These are phyloP conservation scores for Hypoxylon sp. DNA, from an alignment of 2,329 filamentous ascomycete species.

Conservation along the genomic window DNA sequence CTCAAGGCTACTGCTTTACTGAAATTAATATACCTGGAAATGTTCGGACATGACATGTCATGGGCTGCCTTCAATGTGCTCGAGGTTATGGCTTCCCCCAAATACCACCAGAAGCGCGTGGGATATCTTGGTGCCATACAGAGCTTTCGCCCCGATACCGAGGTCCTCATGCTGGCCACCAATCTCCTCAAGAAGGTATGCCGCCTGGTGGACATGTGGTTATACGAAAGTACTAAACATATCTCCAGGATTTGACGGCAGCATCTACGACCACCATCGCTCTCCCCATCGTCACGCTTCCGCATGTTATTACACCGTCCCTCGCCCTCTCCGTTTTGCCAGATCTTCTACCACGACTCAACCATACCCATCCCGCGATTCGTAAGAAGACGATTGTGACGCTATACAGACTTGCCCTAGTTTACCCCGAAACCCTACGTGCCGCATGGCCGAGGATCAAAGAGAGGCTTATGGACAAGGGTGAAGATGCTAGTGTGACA, in stretches of 20 bases:
- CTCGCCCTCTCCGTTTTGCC: slow-evolving; percentile 89
- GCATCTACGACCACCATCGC: slow-evolving; percentile 81
- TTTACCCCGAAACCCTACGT: slow-evolving; percentile 94
- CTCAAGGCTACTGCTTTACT: slow-evolving; percentile 95
- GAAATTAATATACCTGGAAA: slow-evolving; percentile 97
- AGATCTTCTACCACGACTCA: slow-evolving; percentile 86
- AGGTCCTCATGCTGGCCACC: slow-evolving; percentile 96
- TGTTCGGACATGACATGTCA: slow-evolving; percentile 99
- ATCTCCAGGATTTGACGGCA: slow-evolving; percentile 75
- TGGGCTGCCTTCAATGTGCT: slow-evolving; percentile 99
- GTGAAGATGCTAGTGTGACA: slow-evolving; percentile 92
- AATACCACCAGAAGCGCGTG: slow-evolving; percentile 94
- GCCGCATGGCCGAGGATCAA: slow-evolving; percentile 98
- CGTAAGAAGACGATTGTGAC: slow-evolving; percentile 97
- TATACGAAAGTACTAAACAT: slow-evolving; percentile 24
- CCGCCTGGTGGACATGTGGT: neutral
- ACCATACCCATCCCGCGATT: slow-evolving; percentile 85
- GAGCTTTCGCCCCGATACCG: slow-evolving; percentile 94
- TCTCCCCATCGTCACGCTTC: slow-evolving; percentile 88
- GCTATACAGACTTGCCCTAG: slow-evolving; percentile 89
- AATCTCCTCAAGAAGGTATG: slow-evolving; percentile 92
- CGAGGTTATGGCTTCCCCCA: slow-evolving; percentile 97
- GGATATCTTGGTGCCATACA: slow-evolving; percentile 96
- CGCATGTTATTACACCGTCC: slow-evolving; percentile 92
- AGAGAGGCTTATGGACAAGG: slow-evolving; percentile 88